Evolutionary conservation across 371 early-diverging fungal species (phyloP).

Genomic region (Lichtheimia hyalospora): DNA sequence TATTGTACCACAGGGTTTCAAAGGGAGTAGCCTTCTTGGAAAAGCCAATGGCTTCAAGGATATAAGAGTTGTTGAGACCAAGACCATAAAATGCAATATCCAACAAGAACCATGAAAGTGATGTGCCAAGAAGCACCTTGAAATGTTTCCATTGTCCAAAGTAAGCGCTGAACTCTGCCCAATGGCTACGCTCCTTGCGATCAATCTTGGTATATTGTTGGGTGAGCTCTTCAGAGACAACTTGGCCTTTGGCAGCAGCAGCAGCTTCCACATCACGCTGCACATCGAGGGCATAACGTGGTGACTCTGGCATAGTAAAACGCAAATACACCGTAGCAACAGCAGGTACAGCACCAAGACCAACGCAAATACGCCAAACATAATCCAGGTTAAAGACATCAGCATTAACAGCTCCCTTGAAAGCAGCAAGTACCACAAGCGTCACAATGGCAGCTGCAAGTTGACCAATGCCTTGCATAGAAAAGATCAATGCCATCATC

Average conservation of each 20-base stretch:
- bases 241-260: conserved; percentile 53
- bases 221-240: conserved; percentile 30
- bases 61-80: conserved; percentile 76
- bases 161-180: conserved; percentile 70
- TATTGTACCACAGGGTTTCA: conserved; percentile 57
- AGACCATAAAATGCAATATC: conserved; percentile 91
- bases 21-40: conserved; percentile 51
- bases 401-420: conserved; percentile 60
- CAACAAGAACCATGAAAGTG: conserved; percentile 82
- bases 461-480: conserved; percentile 93
- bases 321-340: conserved; percentile 84
- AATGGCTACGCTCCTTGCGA: conserved; percentile 38
- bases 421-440: conserved; percentile 67
- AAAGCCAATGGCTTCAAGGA: conserved; percentile 74
- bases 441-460: conserved; percentile 76
- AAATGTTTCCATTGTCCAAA: conserved; percentile 79
- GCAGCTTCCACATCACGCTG: conserved; percentile 69
- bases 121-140: conserved; percentile 76
- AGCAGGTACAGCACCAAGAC: conserved; percentile 85
- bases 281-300: conserved; percentile 82
- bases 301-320: conserved; percentile 92
- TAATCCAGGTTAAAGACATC: conserved; percentile 76
- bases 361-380: conserved; percentile 86
- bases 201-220: conserved; percentile 46
- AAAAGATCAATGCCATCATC: conserved; percentile 80